These are phyloP conservation scores for Verticillium longisporum DNA, from an alignment of 2,329 filamentous ascomycete species.

Conservation along the genomic window DNA sequence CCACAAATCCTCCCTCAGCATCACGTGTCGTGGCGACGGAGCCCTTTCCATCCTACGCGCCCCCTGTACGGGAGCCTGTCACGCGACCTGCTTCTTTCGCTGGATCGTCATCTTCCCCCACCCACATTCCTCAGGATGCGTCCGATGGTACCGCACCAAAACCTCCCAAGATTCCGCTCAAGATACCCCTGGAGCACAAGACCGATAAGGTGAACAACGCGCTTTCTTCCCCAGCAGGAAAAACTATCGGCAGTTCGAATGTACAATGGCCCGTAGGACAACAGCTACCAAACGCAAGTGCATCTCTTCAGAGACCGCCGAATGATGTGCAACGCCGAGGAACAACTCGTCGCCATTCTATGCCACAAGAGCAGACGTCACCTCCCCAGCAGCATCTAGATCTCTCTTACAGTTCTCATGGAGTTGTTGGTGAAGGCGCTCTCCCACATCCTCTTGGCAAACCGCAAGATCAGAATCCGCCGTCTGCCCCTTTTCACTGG, in stretches of 20 bases:
- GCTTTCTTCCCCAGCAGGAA: background rate
- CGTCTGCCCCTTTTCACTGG: background rate
- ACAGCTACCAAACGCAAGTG: background rate
- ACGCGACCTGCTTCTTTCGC: slow-evolving; percentile 5
- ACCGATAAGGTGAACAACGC: background rate
- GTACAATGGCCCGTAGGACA: background rate
- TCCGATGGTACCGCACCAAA: background rate
- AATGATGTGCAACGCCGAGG: background rate
- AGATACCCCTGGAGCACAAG: background rate
- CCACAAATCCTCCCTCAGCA: too few relatives aligned
- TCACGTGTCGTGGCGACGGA: background rate
- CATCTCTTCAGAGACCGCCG: background rate
- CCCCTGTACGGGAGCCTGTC: background rate
- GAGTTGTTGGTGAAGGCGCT: background rate
- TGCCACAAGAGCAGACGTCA: slow-evolving; percentile 1
- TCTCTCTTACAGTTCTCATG: background rate
- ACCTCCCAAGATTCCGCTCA: slow-evolving; percentile 7
- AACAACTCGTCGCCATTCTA: slow-evolving; percentile 4
- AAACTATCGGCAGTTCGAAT: background rate
- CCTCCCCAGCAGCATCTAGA: background rate
- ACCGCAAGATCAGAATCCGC: background rate
- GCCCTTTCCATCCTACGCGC: background rate
- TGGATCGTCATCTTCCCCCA: background rate
- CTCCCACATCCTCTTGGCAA: background rate
- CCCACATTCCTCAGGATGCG: background rate